A percentile compares a stretch with the other conserved stretches of the same genome.
Conservation (phyloP, 2,329 filamentous ascomycete genomes). For the Fusarium gaditjirri region DNA sequence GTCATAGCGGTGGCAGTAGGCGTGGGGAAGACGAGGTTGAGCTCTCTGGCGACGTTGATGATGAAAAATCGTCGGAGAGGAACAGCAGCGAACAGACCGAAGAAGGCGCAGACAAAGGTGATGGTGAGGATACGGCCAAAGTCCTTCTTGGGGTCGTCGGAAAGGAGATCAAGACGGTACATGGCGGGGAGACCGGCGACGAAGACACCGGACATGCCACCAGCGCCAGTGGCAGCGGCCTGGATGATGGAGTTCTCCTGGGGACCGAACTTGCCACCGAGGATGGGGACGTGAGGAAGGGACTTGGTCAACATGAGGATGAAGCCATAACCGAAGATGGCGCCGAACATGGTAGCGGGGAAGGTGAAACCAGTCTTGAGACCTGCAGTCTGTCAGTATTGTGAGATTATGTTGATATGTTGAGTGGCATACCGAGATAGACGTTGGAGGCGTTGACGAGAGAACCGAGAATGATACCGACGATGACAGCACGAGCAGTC, state of each 20-base stretch:
- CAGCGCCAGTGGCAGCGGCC: constrained; percentile 68
- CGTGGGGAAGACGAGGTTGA: constrained; percentile 69
- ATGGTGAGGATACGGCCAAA: constrained; percentile 69
- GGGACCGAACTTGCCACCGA: constrained; percentile 67
- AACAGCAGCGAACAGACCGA: constrained; percentile 71
- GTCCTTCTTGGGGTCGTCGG: constrained; percentile 61
- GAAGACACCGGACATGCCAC: constrained; percentile 67
- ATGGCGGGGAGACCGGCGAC: constrained; percentile 69
- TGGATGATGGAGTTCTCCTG: constrained; percentile 72
- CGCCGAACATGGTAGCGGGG: constrained; percentile 59
- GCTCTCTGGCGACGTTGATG: constrained; percentile 70
- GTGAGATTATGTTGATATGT: too few relatives aligned
- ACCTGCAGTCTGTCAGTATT: constrained; percentile 43
- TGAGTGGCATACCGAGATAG: constrained; percentile 60
- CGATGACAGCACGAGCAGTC: constrained; percentile 64
- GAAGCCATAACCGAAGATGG: constrained; percentile 69
- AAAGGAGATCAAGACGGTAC: constrained; percentile 65
- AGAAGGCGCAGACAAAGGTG: constrained; percentile 70
- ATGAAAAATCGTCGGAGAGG: constrained; percentile 76
- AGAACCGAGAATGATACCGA: constrained; percentile 66
- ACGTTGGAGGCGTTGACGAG: constrained; percentile 72
- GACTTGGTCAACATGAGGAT: constrained; percentile 63
- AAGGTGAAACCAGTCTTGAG: constrained; percentile 65
- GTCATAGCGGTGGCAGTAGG: constrained; percentile 69
- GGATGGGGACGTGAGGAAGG: constrained; percentile 59